A percentile compares a stretch with the other conserved stretches of the same genome.
These are phyloP conservation scores for Globisporangium polare DNA, from an alignment of 352 stramenopile species.

Conservation along the genomic window DNA sequence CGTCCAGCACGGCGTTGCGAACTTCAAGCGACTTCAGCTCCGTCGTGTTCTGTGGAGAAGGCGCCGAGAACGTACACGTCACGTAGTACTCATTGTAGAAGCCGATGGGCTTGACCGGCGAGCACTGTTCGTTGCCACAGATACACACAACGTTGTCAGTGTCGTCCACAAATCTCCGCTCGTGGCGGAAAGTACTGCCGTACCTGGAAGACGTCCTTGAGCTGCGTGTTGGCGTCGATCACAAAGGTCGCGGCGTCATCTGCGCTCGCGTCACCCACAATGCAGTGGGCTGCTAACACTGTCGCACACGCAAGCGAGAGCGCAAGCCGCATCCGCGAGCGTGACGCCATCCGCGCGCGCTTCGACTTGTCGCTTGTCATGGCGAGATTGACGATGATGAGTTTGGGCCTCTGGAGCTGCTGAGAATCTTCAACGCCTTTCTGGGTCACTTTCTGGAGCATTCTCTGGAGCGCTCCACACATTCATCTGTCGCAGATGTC, in stretches of 20 bases:
- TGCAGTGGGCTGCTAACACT: neutral
- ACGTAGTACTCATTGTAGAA: constrained; percentile 86
- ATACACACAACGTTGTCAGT: neutral
- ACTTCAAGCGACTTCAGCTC: constrained; percentile 35
- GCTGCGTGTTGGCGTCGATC: constrained; percentile 48
- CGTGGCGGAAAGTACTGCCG: neutral
- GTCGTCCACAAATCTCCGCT: neutral
- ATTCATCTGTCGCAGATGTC: neutral
- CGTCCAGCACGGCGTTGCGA: constrained; percentile 40
- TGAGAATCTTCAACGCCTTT: neutral
- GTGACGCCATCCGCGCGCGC: neutral
- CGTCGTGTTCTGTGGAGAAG: constrained; percentile 18
- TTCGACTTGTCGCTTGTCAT: neutral
- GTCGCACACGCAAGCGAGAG: constrained; percentile 3
- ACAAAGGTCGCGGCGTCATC: constrained; percentile 27
- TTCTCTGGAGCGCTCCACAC: neutral
- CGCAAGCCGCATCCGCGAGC: neutral
- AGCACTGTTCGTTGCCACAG: constrained; percentile 38
- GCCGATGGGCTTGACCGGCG: constrained; percentile 53
- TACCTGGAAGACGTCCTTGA: constrained; percentile 47
- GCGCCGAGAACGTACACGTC: constrained; percentile 45
- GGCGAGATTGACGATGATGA: neutral
- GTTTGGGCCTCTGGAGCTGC: neutral
- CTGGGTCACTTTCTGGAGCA: neutral
- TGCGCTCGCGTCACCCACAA: neutral